Conservation (phyloP, 768 basidiomycete species). For the Tricholoma flavovirens region DNA sequence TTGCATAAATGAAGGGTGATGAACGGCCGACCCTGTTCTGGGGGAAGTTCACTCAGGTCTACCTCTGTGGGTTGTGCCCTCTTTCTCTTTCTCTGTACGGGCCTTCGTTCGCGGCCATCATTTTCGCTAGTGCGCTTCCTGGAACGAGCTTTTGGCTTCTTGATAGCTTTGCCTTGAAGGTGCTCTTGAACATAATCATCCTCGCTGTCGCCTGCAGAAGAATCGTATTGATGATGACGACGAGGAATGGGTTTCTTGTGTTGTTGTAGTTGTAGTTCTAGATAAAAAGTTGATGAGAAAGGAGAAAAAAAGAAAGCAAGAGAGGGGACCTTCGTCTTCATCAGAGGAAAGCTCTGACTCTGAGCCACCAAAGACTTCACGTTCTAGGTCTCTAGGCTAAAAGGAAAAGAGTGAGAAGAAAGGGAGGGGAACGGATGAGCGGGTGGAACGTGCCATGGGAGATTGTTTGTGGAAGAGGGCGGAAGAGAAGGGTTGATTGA, state of each 20-base stretch:
- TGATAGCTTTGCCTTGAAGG: constrained; percentile 9
- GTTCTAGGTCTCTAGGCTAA: constrained; percentile 40
- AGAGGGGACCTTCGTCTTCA: constrained; percentile 52
- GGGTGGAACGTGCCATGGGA: constrained; percentile 1
- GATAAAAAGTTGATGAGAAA: neutral
- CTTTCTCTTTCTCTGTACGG: constrained; percentile 44
- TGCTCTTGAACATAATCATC: constrained; percentile 35
- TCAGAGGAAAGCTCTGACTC: constrained; percentile 81
- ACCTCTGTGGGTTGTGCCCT: constrained; percentile 49
- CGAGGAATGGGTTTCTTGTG: constrained; percentile 21
- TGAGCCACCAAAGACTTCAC: constrained; percentile 77
- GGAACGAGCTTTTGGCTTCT: constrained; percentile 25
- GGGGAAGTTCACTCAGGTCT: constrained; percentile 63
- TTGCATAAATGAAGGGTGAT: neutral
- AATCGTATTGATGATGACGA: constrained; percentile 52
- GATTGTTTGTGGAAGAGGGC: neutral
- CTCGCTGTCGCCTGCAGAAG: constrained; percentile 41
- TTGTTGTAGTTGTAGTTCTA: constrained; percentile 41
- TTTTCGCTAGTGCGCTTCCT: constrained; percentile 20
- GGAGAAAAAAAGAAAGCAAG: neutral
- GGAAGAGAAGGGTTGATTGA: neutral
- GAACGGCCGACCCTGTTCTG: constrained; percentile 61
- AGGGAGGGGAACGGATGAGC: neutral
- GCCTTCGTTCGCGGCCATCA: constrained; percentile 26
- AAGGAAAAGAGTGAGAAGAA: neutral